These are phyloP conservation scores for Sicyos baderoa DNA, from an alignment of 306 rosid genomes.

Conservation along the genomic window DNA sequence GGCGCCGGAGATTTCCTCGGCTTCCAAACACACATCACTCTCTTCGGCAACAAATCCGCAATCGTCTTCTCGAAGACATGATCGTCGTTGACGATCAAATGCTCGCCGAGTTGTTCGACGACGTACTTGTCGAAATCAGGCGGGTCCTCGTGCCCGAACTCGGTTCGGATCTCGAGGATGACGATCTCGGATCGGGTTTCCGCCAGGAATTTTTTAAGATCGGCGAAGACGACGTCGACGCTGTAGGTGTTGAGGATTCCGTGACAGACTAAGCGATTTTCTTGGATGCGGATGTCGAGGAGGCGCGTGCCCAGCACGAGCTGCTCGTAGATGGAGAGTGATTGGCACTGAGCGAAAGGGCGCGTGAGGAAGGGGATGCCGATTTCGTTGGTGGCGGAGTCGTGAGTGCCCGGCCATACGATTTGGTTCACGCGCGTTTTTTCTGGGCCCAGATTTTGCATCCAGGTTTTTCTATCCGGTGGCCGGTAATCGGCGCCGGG, in stretches of 20 bases:
- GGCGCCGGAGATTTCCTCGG: constrained; percentile 64
- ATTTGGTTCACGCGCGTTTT: constrained; percentile 42
- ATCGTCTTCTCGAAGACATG: constrained; percentile 46
- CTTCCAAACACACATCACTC: constrained; percentile 78
- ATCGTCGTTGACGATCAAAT: constrained; percentile 57
- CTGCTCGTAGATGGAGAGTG: constrained; percentile 62
- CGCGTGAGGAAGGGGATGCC: constrained; percentile 70
- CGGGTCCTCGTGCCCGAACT: constrained; percentile 73
- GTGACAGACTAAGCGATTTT: constrained; percentile 58
- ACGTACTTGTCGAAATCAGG: constrained; percentile 57
- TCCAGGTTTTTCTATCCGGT: constrained; percentile 67
- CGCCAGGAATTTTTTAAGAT: constrained; percentile 44
- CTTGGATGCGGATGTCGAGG: constrained; percentile 60
- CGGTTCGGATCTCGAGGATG: constrained; percentile 71
- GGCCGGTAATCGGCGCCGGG: constrained; percentile 61
- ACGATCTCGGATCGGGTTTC: constrained; percentile 65
- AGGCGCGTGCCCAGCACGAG: constrained; percentile 47
- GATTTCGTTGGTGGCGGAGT: constrained; percentile 72
- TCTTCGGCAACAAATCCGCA: constrained; percentile 53
- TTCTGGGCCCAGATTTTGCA: constrained; percentile 43
- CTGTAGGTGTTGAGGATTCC: constrained; percentile 61
- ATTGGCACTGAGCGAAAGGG: constrained; percentile 86
- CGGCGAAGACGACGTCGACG: constrained; percentile 51
- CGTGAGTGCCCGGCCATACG: constrained; percentile 90
- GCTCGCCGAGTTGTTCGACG: constrained; percentile 54